Percentiles rank a stretch among this genome's conserved stretches.
Conservation (phyloP, 257 asterid genomes). For the Euphrasia confusa region DNA sequence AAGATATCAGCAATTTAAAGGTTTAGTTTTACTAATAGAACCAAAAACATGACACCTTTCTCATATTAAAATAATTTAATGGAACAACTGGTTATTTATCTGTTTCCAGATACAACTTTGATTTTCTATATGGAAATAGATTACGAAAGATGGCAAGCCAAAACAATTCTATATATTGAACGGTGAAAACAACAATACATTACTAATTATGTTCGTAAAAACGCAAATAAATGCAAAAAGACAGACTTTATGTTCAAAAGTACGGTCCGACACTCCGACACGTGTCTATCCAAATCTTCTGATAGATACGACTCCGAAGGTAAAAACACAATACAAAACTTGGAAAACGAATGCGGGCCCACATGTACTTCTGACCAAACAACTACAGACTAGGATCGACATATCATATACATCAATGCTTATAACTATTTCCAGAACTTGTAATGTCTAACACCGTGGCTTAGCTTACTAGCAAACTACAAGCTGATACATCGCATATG, state of each 20-base stretch:
- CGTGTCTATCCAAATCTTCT: background rate
- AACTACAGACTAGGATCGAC: slow-evolving; percentile 2
- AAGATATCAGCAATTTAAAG: background rate
- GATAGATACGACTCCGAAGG: background rate
- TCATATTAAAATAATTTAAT: too few relatives aligned
- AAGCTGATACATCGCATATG: background rate
- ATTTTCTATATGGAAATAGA: background rate
- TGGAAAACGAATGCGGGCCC: background rate
- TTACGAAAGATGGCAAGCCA: background rate
- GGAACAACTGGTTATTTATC: background rate
- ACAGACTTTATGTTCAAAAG: slow-evolving; percentile 1
- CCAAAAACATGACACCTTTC: background rate
- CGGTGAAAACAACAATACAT: background rate
- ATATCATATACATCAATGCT: background rate
- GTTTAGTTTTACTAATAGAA: background rate
- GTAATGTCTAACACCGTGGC: background rate
- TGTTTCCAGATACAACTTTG: background rate
- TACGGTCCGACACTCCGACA: background rate
- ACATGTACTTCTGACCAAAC: slow-evolving; percentile 1
- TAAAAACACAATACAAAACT: background rate
- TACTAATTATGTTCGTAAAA: background rate
- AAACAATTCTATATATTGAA: background rate
- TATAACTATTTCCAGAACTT: background rate
- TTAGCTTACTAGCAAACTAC: slow-evolving; percentile 4
- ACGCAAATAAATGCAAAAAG: background rate